Base-by-base conservation (phyloP, 208 protist species). In the Porcisia deanei region DNA sequence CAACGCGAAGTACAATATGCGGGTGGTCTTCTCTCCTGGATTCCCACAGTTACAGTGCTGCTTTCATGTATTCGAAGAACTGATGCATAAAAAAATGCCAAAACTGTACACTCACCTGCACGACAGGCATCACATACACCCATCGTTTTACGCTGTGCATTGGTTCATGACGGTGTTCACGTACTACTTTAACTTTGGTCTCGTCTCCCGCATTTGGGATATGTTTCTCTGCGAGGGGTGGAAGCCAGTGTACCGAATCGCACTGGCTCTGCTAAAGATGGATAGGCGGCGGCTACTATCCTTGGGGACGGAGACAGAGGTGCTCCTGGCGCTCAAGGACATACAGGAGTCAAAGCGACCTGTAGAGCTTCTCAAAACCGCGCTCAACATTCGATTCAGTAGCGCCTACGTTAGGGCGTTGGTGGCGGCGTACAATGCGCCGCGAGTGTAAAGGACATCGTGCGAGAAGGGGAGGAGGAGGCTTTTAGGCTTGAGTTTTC, bases 181-280 rank as follows among this genome's bases (percentile, higher is more conserved):
- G 22, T 95, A 96, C 76, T 72, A 94, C 73, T 82, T 98, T 52
- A 93, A 91, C 71, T 95, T 95, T 76, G 69, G 70, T 57, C 82
- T 97, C 16, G 75, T 96, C 52, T 89, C 81, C 18, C 90, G 92
- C 58, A 94, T 98, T 49, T 96, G 92, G 92, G 94, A 98, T 81
- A 94, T 95, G 88, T 98, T 98, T 77, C 71, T 98, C 74, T 96
- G 89, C 72, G 94, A 98, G 78, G 94, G 94, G 43, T 98, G 94
- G 93, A 98, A 98, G 74, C 82, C 91, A 53, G 92, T 98, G 25
- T 95, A 88, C 77, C 93, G 94, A 57, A 75, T 97, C 25, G 91
- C 91, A 1, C 77, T 98, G 20, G 84, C 88, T 39, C 78, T 98
- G n/a, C 72, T 98, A 41, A 83, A 89, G 57, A 71, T 94, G 3